Base-by-base conservation (phyloP, 768 basidiomycete genomes). In the Mrakia gelida region DNA sequence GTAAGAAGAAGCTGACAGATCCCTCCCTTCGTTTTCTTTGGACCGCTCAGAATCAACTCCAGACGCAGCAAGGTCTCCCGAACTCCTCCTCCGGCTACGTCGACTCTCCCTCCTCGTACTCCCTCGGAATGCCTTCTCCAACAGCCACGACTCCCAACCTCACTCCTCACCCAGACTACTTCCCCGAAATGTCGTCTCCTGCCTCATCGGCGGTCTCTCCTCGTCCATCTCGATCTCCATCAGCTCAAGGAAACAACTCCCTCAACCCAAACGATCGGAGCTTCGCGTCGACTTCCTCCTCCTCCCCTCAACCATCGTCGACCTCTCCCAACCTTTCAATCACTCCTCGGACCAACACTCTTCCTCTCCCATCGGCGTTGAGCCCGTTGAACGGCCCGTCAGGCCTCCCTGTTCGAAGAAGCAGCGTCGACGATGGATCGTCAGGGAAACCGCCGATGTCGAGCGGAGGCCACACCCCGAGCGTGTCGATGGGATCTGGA, bases 391-490 rank as follows among this genome's bases (percentile, higher is more conserved):
- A 34, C 21, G 41, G 54, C 3, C 3, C 28, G 2, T 34, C 76
- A 4, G 76, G 59, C n/a, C 56, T 43, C 23, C 45, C 61, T 2
- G 41, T 38, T 18, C 54, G 76, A 45, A 56, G 76, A 41, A 77
- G 68, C 34, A 77, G 76, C 71, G 71, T 65, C 26, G 79, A 79
- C 43, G 79, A 67, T 15, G 73, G 71, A 75, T 59, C 71, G 71
- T 28, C 65, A 70, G 41, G 71, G 75, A 87, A 73, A 86, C 86
- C 56, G 10, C 15, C 49, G 41, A n/a, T 23, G 13, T 21, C n/a
- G 32, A 73, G 30, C n/a, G 34, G 76, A 23, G 70, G 54, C 28
- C 76, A 71, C 34, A 38, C 34, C 16, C 59, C 32, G 38, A 65
- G 67, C 54, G 49, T 2, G 34, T 73, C 56, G 72, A 41, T 73